phyloP scores from a whole-genome alignment of 371 early-diverging fungal genomes.

The Saksenaea vasiformis region DNA sequence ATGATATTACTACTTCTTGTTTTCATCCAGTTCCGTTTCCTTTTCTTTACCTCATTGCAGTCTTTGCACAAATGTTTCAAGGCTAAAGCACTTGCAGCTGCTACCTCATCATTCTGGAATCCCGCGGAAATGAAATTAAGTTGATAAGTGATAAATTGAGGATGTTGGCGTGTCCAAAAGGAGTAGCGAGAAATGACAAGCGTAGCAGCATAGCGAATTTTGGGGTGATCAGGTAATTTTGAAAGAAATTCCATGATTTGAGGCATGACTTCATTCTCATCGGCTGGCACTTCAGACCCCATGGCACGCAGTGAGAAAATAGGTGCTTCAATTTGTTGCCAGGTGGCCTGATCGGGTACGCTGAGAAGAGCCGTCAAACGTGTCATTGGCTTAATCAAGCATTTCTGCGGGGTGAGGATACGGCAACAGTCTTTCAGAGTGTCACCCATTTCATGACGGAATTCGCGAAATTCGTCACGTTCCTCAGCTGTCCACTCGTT shows the following conservation, averaged over 20 bases:
- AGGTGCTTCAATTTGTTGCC: constrained; percentile 96
- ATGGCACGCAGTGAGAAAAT: constrained; percentile 91
- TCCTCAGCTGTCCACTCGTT: constrained; percentile 78
- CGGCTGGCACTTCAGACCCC: constrained; percentile 77
- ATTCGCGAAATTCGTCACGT: constrained; percentile 92
- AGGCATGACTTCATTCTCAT: constrained; percentile 78
- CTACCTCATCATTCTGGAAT: constrained; percentile 82
- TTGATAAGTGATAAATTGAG: constrained; percentile 87
- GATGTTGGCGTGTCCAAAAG: constrained; percentile 88
- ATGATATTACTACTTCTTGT: constrained; percentile 18
- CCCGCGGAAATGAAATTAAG: constrained; percentile 86
- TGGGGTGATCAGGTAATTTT: constrained; percentile 84
- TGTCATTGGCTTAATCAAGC: constrained; percentile 72
- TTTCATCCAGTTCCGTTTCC: no score
- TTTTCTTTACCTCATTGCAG: constrained; percentile 74
- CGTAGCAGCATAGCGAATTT: constrained; percentile 92
- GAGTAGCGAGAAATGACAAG: constrained; percentile 95
- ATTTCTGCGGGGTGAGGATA: constrained; percentile 75
- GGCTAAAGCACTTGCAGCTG: constrained; percentile 88
- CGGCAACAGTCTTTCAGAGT: constrained; percentile 94
- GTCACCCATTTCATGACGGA: constrained; percentile 94
- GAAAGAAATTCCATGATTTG: constrained; percentile 88
- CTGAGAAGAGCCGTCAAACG: constrained; percentile 36
- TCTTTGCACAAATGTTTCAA: constrained; percentile 88
- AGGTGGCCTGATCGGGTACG: constrained; percentile 45